Conservation (phyloP, 2,329 filamentous ascomycete genomes). For the Lasiodiplodia sp. region DNA sequence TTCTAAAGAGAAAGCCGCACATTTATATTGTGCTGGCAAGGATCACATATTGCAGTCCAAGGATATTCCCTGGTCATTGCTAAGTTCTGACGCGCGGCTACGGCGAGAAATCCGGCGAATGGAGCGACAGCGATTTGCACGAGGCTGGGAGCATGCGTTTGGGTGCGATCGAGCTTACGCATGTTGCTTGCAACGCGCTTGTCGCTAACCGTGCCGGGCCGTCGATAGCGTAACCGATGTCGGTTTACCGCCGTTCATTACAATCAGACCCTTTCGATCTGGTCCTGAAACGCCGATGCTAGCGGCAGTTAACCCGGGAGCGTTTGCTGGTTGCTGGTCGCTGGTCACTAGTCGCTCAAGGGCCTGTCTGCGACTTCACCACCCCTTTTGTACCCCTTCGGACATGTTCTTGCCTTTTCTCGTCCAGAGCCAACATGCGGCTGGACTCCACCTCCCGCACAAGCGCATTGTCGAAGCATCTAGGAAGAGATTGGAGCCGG, state of each 20-base stretch:
- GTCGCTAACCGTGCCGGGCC: constrained; percentile 9
- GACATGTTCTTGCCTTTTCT: too few relatives aligned
- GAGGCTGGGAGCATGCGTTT: background rate
- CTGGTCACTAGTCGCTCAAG: background rate
- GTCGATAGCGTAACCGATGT: background rate
- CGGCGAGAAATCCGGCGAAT: background rate
- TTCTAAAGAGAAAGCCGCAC: background rate
- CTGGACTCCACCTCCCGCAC: background rate
- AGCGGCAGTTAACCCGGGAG: background rate
- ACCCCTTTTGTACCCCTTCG: too few relatives aligned
- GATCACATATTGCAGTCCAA: constrained; percentile 2
- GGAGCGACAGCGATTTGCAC: constrained; percentile 12
- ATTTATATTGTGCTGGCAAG: constrained; percentile 2
- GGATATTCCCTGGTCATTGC: background rate
- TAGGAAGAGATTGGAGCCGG: too few relatives aligned
- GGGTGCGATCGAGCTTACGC: background rate
- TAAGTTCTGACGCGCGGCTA: constrained; percentile 8
- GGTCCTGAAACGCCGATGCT: background rate
- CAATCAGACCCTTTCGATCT: background rate
- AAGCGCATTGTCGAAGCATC: background rate
- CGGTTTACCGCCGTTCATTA: background rate
- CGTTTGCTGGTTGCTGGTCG: background rate
- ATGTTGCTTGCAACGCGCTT: background rate
- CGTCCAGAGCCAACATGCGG: background rate
- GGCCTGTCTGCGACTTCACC: background rate